Evolutionary conservation across 2,329 filamentous ascomycete species (phyloP).

Genomic region (Talaromyces sp.): DNA sequence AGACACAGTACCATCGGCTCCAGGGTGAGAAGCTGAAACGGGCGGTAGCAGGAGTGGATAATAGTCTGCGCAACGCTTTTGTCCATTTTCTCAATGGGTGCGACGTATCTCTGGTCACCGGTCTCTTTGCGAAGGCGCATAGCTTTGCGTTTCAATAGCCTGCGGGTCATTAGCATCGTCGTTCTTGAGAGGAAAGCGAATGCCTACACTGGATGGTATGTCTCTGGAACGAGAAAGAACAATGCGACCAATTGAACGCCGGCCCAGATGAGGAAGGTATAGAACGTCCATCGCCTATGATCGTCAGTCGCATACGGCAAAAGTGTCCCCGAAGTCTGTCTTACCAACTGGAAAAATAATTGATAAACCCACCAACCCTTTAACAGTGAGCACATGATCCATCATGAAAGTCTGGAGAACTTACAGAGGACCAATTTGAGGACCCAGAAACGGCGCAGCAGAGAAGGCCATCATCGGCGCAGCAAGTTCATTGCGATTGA

Average conservation of each 20-base stretch:
- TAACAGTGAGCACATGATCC: slow-evolving; percentile 10
- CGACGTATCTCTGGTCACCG: slow-evolving; percentile 65
- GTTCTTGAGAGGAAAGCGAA: slow-evolving; percentile 52
- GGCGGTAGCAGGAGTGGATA: slow-evolving; percentile 51
- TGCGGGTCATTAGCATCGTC: slow-evolving; percentile 40
- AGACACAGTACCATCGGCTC: slow-evolving; percentile 85
- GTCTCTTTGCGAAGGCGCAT: slow-evolving; percentile 52
- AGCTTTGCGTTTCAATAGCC: slow-evolving; percentile 52
- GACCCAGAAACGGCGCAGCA: slow-evolving; percentile 53
- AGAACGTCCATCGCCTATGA: slow-evolving; percentile 70
- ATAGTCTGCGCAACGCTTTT: slow-evolving; percentile 64
- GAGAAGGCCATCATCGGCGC: slow-evolving; percentile 81
- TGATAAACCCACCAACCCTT: slow-evolving; percentile 71
- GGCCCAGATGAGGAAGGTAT: slow-evolving; percentile 78
- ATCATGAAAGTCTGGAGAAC: slow-evolving; percentile 31
- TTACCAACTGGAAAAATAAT: slow-evolving; percentile 56
- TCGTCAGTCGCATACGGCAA: background rate
- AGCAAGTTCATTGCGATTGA: slow-evolving; percentile 64
- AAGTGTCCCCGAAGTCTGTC: background rate
- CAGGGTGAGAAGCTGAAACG: slow-evolving; percentile 72
- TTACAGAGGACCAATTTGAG: slow-evolving; percentile 56
- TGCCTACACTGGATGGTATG: slow-evolving; percentile 61
- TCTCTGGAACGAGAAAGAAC: slow-evolving; percentile 77
- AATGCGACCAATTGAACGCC: slow-evolving; percentile 55
- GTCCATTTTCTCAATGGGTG: slow-evolving; percentile 69